Conservation (phyloP, 371 early-diverging fungal species). For the Zopfochytrium polystomum region DNA sequence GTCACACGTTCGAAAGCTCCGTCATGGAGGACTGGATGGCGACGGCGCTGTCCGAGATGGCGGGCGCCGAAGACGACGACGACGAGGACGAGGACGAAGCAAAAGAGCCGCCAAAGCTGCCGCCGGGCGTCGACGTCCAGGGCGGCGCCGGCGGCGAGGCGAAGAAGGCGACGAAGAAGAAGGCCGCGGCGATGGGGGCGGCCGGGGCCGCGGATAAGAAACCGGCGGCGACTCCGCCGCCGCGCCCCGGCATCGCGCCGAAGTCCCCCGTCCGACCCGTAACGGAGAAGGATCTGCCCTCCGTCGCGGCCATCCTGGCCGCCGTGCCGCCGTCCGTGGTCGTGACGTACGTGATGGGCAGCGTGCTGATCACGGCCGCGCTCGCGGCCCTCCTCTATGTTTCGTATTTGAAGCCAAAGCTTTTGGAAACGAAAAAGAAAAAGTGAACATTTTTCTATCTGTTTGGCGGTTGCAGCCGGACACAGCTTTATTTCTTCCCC, state of each 20-base stretch:
- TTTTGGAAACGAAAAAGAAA: conserved; percentile 23
- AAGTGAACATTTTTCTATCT: neutral
- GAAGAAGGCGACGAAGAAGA: neutral
- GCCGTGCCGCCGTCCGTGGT: conserved; percentile 19
- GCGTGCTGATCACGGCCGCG: conserved; percentile 16
- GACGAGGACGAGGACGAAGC: conserved; percentile 1
- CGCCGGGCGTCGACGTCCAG: no score
- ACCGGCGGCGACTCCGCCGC: neutral
- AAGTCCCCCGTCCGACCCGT: conserved; percentile 13
- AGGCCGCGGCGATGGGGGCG: no score
- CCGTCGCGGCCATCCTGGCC: conserved; percentile 16
- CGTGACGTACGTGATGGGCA: conserved; percentile 14
- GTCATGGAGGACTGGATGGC: neutral
- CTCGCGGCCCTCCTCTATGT: conserved; percentile 17
- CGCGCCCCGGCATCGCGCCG: conserved; percentile 19
- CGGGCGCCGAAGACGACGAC: neutral
- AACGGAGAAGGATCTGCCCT: conserved; percentile 17
- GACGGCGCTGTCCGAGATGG: neutral
- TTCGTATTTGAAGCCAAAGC: conserved; percentile 27
- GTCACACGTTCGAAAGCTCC: conserved; percentile 23
- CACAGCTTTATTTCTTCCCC: neutral
- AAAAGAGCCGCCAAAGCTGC: no score
- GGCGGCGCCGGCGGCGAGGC: neutral
- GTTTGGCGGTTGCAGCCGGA: neutral
- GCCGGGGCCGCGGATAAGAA: neutral